These are phyloP conservation scores for Suillus subalutaceus DNA, from an alignment of 768 basidiomycete species.

Conservation along the genomic window DNA sequence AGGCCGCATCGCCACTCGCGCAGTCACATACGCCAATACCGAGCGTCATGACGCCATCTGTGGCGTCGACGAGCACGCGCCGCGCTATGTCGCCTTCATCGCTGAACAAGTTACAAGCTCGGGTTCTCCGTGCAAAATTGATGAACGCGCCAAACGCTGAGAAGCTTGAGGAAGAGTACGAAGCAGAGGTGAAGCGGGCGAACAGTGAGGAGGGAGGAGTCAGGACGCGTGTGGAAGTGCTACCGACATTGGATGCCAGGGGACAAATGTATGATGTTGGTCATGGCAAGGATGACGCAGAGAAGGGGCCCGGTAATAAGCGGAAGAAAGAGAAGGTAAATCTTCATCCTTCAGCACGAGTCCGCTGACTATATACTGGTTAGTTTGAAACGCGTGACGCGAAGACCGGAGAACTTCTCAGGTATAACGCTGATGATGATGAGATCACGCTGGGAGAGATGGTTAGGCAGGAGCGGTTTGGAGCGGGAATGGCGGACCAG, in stretches of 20 bases:
- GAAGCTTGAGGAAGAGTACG: slow-evolving; percentile 83
- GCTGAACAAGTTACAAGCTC: slow-evolving; percentile 91
- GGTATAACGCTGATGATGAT: slow-evolving; percentile 92
- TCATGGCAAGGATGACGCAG: slow-evolving; percentile 63
- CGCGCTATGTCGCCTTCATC: slow-evolving; percentile 73
- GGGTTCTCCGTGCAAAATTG: slow-evolving; percentile 88
- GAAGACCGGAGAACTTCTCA: slow-evolving; percentile 87
- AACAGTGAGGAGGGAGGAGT: slow-evolving; percentile 48
- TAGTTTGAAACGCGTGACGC: slow-evolving; percentile 89
- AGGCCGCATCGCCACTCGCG: slow-evolving; percentile 57
- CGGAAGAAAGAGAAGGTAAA: slow-evolving; percentile 75
- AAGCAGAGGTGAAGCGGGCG: slow-evolving; percentile 59
- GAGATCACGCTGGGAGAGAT: slow-evolving; percentile 84
- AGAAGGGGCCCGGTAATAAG: slow-evolving; percentile 64
- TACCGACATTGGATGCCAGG: slow-evolving; percentile 85
- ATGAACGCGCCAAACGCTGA: slow-evolving; percentile 79
- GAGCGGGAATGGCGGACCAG: slow-evolving; percentile 87
- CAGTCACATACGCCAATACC: slow-evolving; percentile 86
- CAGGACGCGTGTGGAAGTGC: slow-evolving; percentile 71
- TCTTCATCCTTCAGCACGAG: slow-evolving; percentile 7
- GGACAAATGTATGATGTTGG: slow-evolving; percentile 94
- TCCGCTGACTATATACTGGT: slow-evolving; percentile 1
- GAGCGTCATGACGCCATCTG: slow-evolving; percentile 81
- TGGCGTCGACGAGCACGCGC: slow-evolving; percentile 30
- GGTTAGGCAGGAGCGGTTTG: slow-evolving; percentile 89